Conservation (phyloP, 257 asterid species). For the Plantago major region DNA sequence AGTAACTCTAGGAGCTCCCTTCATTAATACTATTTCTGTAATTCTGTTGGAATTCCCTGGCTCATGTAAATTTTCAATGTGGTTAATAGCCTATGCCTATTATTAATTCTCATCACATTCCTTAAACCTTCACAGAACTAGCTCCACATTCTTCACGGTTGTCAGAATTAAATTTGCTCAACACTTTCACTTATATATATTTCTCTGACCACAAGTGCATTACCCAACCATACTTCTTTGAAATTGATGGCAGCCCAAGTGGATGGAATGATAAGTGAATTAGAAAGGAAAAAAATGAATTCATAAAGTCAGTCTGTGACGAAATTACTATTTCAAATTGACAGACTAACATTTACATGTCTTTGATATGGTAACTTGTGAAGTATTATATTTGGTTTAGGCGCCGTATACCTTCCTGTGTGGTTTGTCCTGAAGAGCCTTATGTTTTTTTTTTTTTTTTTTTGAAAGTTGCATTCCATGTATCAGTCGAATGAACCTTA, state of each 20-base stretch:
- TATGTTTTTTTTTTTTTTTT: no score
- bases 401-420: background rate
- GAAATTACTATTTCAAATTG: background rate
- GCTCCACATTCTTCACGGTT: no score
- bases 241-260: background rate
- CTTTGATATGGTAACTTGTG: background rate
- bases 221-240: background rate
- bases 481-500: no score
- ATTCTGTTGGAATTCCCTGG: background rate
- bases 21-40: background rate
- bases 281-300: background rate
- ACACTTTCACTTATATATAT: no score
- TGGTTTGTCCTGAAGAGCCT: no score
- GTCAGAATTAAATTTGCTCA: no score
- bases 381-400: background rate
- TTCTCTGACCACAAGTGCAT: no score
- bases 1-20: background rate
- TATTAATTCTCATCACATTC: no score
- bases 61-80: no score
- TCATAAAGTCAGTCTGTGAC: background rate
- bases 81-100: no score
- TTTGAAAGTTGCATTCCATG: no score
- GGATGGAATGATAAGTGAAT: background rate
- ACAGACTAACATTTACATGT: background rate
- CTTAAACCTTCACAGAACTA: no score